A percentile compares a stretch with the other conserved stretches of the same genome.
These are phyloP conservation scores for Leccinum insigne DNA, from an alignment of 1,284 basidiomycete species.

Conservation along the genomic window DNA sequence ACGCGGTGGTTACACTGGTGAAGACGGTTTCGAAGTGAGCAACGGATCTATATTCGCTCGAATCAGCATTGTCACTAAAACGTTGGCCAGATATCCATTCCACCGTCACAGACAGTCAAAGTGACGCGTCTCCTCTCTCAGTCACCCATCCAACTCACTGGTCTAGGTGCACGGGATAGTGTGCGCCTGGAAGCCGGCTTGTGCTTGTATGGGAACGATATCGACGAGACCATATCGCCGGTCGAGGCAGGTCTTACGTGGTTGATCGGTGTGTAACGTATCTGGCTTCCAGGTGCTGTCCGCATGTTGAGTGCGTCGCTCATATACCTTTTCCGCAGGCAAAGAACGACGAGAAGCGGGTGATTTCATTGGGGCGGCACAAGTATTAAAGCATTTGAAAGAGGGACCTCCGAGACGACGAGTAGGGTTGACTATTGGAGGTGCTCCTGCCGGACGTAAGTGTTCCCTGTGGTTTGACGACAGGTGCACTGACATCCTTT, in stretches of 20 bases:
- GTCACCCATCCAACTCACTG: constrained; percentile 81
- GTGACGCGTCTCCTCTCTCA: constrained; percentile 76
- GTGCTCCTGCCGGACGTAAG: constrained; percentile 83
- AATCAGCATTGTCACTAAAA: neutral
- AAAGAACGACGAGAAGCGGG: constrained; percentile 78
- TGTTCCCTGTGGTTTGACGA: constrained; percentile 7
- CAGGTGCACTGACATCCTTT: constrained; percentile 7
- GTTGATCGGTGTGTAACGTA: constrained; percentile 72
- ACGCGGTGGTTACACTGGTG: constrained; percentile 98
- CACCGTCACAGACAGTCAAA: constrained; percentile 71
- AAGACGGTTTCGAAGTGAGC: constrained; percentile 94
- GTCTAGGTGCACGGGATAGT: constrained; percentile 93
- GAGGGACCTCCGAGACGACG: constrained; percentile 79
- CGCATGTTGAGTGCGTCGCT: neutral
- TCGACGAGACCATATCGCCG: constrained; percentile 85
- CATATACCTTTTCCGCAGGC: constrained; percentile 37
- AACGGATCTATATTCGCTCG: neutral
- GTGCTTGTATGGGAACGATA: constrained; percentile 96
- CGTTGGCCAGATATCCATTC: constrained; percentile 78
- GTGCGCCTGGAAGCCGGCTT: constrained; percentile 96
- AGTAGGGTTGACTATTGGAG: constrained; percentile 84
- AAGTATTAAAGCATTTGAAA: constrained; percentile 78
- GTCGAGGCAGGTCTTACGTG: constrained; percentile 92
- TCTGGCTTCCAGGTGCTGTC: neutral
- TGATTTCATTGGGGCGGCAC: constrained; percentile 83